Percentiles rank a stretch among this genome's conserved stretches.
phyloP scores from a whole-genome alignment of 2,329 filamentous ascomycete genomes.

The Fusarium buharicum region DNA sequence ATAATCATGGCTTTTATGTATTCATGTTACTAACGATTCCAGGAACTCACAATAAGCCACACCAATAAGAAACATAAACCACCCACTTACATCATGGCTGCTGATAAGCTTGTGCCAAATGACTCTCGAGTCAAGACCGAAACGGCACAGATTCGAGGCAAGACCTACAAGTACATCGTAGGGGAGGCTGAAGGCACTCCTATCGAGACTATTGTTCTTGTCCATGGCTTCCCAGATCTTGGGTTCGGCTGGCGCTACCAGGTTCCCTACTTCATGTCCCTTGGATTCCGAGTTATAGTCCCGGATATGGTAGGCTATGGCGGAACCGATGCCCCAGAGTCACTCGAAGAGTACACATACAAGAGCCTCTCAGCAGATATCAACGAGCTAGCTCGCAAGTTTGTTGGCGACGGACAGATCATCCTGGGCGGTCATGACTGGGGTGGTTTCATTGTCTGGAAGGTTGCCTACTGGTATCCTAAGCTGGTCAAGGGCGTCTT shows the following conservation, averaged over 20 bases:
- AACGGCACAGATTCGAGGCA: constrained; percentile 71
- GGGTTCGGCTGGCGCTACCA: constrained; percentile 90
- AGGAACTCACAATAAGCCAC: constrained; percentile 1
- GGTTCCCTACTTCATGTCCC: constrained; percentile 77
- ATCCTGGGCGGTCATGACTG: constrained; percentile 94
- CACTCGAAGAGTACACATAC: constrained; percentile 71
- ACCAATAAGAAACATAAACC: background rate
- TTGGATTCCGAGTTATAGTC: constrained; percentile 81
- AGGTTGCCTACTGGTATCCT: constrained; percentile 78
- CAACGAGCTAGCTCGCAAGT: constrained; percentile 72
- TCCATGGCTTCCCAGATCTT: constrained; percentile 87
- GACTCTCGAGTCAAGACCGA: constrained; percentile 75
- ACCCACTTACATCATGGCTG: constrained; percentile 53
- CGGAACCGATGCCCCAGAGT: constrained; percentile 74
- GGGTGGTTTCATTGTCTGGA: constrained; percentile 83
- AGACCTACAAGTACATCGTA: constrained; percentile 74
- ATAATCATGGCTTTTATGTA: background rate
- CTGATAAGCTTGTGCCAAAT: constrained; percentile 71
- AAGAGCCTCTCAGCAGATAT: constrained; percentile 81
- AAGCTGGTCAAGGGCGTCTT: constrained; percentile 79
- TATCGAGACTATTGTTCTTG: constrained; percentile 61
- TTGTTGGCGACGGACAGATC: constrained; percentile 63
- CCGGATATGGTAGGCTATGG: constrained; percentile 91
- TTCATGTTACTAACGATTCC: constrained; percentile 14
- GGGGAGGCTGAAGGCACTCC: constrained; percentile 59